phyloP scores from a whole-genome alignment of 2,329 filamentous ascomycete species.

The Phoma sp. region DNA sequence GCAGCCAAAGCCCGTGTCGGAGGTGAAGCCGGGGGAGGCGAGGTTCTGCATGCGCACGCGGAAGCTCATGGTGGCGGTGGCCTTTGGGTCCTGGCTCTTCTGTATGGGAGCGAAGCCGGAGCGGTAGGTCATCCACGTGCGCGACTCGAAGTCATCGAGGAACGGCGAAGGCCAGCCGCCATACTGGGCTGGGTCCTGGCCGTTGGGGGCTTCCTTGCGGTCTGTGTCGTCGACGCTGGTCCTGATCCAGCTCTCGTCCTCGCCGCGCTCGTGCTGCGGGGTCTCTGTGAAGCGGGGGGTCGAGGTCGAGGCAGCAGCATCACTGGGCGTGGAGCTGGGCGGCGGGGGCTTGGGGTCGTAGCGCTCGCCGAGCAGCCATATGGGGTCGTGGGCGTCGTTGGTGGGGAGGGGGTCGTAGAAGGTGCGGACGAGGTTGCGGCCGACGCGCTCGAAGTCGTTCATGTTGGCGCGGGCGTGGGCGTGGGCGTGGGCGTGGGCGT shows the following conservation, averaged over 20 bases:
- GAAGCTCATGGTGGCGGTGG: slow-evolving; percentile 75
- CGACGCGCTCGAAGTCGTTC: slow-evolving; percentile 75
- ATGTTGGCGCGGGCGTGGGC: slow-evolving; percentile 47
- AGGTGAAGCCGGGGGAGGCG: slow-evolving; percentile 83
- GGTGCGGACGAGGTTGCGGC: slow-evolving; percentile 83
- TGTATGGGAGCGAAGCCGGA: slow-evolving; percentile 84
- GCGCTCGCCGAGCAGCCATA: slow-evolving; percentile 80
- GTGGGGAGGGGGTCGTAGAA: slow-evolving; percentile 90
- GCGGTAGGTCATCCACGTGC: slow-evolving; percentile 95
- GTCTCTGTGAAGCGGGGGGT: slow-evolving; percentile 26
- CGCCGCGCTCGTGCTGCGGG: slow-evolving; percentile 35
- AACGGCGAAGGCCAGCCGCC: slow-evolving; percentile 83
- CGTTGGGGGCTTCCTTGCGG: slow-evolving; percentile 62
- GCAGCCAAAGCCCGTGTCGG: slow-evolving; percentile 96
- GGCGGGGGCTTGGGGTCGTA: slow-evolving; percentile 55
- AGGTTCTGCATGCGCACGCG: slow-evolving; percentile 84
- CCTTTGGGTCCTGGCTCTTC: slow-evolving; percentile 76
- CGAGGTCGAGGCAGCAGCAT: slow-evolving; percentile 15
- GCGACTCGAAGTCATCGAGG: slow-evolving; percentile 89
- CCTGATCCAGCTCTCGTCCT: slow-evolving; percentile 66
- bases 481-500: neutral
- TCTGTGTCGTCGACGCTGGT: slow-evolving; percentile 70
- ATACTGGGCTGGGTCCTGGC: slow-evolving; percentile 46
- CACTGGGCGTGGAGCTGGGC: slow-evolving; percentile 28
- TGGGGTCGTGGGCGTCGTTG: slow-evolving; percentile 74